Conservation (phyloP, 1,284 basidiomycete species). For the Malassezia obtusa region DNA sequence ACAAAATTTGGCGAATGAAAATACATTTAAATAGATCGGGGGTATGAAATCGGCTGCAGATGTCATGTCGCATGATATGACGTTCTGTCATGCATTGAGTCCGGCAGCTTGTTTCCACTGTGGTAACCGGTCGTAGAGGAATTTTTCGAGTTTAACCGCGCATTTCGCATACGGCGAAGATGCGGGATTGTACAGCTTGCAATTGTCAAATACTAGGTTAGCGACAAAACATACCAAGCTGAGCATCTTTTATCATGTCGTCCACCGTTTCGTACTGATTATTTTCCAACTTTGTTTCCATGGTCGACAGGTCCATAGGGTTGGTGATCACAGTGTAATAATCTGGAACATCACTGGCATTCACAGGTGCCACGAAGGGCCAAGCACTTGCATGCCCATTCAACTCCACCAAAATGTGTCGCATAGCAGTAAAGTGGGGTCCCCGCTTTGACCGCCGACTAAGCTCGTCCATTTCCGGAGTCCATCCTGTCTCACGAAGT, state of each 20-base stretch:
- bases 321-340: conserved; percentile 83
- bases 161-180: conserved; percentile 74
- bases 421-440: conserved; percentile 61
- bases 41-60: conserved; percentile 5
- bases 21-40: background rate
- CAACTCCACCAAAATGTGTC: conserved; percentile 72
- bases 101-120: conserved; percentile 14
- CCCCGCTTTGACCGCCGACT: conserved; percentile 56
- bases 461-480: conserved; percentile 69
- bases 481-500: conserved; percentile 75
- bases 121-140: conserved; percentile 40
- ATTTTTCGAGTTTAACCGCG: conserved; percentile 67
- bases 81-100: background rate
- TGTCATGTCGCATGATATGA: background rate
- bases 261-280: conserved; percentile 65
- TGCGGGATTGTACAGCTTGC: conserved; percentile 77
- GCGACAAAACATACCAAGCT: conserved; percentile 24
- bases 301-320: conserved; percentile 90
- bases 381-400: conserved; percentile 72
- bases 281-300: conserved; percentile 82
- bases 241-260: conserved; percentile 68
- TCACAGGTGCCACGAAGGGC: conserved; percentile 78
- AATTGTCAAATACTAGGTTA: conserved; percentile 68
- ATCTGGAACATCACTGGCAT: conserved; percentile 70
- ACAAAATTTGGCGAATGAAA: conserved; percentile 1